Conservation (phyloP, 2,329 filamentous ascomycete species). For the Scedosporium aurantiacum region DNA sequence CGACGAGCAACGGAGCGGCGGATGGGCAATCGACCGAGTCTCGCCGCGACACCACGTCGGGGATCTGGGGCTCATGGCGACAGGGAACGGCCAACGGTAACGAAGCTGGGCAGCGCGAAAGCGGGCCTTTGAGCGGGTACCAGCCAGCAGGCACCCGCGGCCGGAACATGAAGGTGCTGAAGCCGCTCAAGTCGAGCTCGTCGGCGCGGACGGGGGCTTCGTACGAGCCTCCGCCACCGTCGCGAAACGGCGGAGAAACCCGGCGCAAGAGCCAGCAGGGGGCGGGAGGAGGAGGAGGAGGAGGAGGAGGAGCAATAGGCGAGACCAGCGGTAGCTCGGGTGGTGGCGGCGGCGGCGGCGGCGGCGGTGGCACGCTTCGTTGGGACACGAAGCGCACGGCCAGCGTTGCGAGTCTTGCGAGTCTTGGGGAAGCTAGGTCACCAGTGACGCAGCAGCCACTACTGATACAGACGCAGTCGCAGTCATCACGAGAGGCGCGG, state of each 20-base stretch:
- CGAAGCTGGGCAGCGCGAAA: slow-evolving; percentile 44
- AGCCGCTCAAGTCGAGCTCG: slow-evolving; percentile 58
- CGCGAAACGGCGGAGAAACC: background rate
- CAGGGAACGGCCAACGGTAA: slow-evolving; percentile 36
- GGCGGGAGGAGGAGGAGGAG: background rate
- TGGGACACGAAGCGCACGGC: slow-evolving; percentile 45
- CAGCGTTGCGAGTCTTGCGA: slow-evolving; percentile 20
- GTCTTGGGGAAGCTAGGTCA: slow-evolving; percentile 1
- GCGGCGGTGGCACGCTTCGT: slow-evolving; percentile 21
- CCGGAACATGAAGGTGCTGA: slow-evolving; percentile 82
- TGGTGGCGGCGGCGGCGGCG: slow-evolving; percentile 17
- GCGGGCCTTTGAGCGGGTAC: slow-evolving; percentile 50
- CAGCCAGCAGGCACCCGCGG: slow-evolving; percentile 53
- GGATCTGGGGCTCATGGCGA: slow-evolving; percentile 64
- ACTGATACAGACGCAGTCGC: slow-evolving; percentile 25
- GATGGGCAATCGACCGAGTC: slow-evolving; percentile 17
- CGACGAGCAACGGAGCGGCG: slow-evolving; percentile 18
- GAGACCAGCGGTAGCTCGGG: slow-evolving; percentile 6
- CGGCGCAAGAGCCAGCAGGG: background rate
- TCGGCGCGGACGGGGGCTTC: slow-evolving; percentile 37
- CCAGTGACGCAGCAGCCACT: slow-evolving; percentile 13
- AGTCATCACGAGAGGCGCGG: slow-evolving; percentile 16
- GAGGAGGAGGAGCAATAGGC: background rate
- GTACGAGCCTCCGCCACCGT: slow-evolving; percentile 34
- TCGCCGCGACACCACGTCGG: slow-evolving; percentile 37